Percentiles rank a stretch among this genome's conserved stretches.
Conservation (phyloP, 1,139 yeast species). For the Groenewaldozyma sp. region DNA sequence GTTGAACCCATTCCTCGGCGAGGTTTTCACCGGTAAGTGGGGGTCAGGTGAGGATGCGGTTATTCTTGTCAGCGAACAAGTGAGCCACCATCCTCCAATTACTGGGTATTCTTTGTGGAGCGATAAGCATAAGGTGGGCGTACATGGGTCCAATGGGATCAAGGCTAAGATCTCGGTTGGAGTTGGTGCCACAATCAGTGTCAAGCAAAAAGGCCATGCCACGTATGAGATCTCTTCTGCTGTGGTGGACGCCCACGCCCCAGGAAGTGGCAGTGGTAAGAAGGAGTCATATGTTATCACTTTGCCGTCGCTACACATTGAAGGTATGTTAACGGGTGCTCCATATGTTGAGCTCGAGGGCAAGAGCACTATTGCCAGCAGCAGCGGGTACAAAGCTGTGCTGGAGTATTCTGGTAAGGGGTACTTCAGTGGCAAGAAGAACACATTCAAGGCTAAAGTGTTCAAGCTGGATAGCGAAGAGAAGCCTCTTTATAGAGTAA, state of each 20-base stretch:
- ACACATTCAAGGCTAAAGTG: constrained; percentile 78
- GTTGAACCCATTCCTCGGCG: constrained; percentile 89
- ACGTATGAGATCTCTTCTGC: constrained; percentile 40
- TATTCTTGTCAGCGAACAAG: constrained; percentile 75
- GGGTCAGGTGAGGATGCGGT: constrained; percentile 46
- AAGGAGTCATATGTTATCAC: constrained; percentile 71
- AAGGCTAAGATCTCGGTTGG: constrained; percentile 69
- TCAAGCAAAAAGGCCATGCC: constrained; percentile 90
- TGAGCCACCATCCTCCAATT: constrained; percentile 91
- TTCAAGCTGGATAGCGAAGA: constrained; percentile 47
- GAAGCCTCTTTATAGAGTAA: constrained; percentile 63
- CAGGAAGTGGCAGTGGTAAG: constrained; percentile 22
- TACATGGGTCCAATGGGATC: constrained; percentile 86
- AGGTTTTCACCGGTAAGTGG: constrained; percentile 86
- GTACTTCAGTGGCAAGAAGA: constrained; percentile 92
- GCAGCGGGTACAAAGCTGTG: constrained; percentile 64
- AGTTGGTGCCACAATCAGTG: constrained; percentile 57
- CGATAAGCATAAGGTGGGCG: constrained; percentile 53
- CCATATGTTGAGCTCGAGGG: constrained; percentile 84
- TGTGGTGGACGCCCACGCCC: too few relatives aligned
- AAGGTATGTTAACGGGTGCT: constrained; percentile 80
- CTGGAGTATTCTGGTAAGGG: constrained; percentile 89
- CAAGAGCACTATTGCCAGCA: constrained; percentile 67
- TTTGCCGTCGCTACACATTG: constrained; percentile 93
- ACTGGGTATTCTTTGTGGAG: constrained; percentile 79